Evolutionary conservation across 2,329 filamentous ascomycete species (phyloP).

Genomic region (Hypomyces perniciosus): DNA sequence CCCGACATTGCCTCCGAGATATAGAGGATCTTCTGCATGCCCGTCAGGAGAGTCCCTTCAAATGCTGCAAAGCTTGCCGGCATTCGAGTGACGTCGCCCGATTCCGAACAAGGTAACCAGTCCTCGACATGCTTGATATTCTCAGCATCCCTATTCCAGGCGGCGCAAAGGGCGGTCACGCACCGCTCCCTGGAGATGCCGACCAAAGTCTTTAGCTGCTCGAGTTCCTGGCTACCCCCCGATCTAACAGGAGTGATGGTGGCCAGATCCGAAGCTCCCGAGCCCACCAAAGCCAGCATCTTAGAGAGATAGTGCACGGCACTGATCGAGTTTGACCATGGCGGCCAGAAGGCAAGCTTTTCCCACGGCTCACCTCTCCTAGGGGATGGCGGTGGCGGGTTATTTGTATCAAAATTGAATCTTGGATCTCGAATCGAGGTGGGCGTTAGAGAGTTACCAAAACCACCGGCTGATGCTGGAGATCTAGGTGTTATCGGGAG

Average conservation of each 20-base stretch:
- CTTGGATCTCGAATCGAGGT: slow-evolving; percentile 61
- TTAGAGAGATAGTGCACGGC: slow-evolving; percentile 86
- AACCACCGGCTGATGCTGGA: slow-evolving; percentile 30
- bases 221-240: slow-evolving; percentile 52
- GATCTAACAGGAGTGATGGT: slow-evolving; percentile 60
- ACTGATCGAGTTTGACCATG: slow-evolving; percentile 83
- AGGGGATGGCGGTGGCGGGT: slow-evolving; percentile 69
- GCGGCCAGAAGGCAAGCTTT: slow-evolving; percentile 93
- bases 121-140: slow-evolving; percentile 89
- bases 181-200: slow-evolving; percentile 76
- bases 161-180: slow-evolving; percentile 76
- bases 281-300: slow-evolving; percentile 76
- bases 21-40: slow-evolving; percentile 94
- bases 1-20: slow-evolving; percentile 79
- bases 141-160: slow-evolving; percentile 91
- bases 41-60: slow-evolving; percentile 71
- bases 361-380: slow-evolving; percentile 83
- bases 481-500: slow-evolving; percentile 61
- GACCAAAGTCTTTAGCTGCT: slow-evolving; percentile 70
- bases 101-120: slow-evolving; percentile 79
- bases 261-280: slow-evolving; percentile 79
- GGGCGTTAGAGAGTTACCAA: slow-evolving; percentile 40
- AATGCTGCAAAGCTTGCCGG: slow-evolving; percentile 80
- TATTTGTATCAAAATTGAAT: slow-evolving; percentile 74
- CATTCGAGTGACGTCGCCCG: slow-evolving; percentile 85